Percentiles rank a stretch among this genome's conserved stretches.
Conservation (phyloP, 176 grass and related monocot genomes). For the Metroxylon sagu region DNA sequence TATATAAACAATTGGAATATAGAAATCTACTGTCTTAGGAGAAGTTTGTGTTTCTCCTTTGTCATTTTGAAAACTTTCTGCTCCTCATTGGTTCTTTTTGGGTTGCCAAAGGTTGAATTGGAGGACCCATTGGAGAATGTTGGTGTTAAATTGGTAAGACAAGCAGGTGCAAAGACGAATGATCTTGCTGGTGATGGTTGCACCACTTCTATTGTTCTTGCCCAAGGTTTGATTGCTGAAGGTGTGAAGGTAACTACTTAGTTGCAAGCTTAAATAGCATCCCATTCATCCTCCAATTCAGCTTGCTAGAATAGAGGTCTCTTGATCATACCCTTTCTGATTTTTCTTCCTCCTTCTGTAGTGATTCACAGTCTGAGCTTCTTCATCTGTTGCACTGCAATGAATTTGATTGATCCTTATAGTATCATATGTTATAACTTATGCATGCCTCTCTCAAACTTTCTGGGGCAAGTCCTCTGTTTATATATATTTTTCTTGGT, state of each 20-base stretch:
- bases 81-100: neutral
- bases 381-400: too few relatives aligned
- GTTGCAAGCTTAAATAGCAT: neutral
- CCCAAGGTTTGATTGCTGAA: constrained; percentile 84
- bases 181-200: constrained; percentile 84
- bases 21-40: too few relatives aligned
- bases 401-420: too few relatives aligned
- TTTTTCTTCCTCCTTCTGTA: neutral
- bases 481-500: constrained; percentile 27
- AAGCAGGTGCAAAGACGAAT: constrained; percentile 82
- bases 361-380: too few relatives aligned
- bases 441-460: too few relatives aligned
- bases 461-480: neutral
- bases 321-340: neutral
- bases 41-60: too few relatives aligned
- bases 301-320: too few relatives aligned
- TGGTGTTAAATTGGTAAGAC: constrained; percentile 84
- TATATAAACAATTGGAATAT: too few relatives aligned
- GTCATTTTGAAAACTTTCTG: too few relatives aligned
- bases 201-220: constrained; percentile 92
- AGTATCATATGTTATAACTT: too few relatives aligned
- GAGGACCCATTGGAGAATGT: constrained; percentile 92
- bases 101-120: constrained; percentile 60
- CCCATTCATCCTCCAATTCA: too few relatives aligned
- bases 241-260: constrained; percentile 60